Evolutionary conservation across 495 filamentous ascomycete genomes (phyloP).

Genomic region (Hypoxylon perforatum): DNA sequence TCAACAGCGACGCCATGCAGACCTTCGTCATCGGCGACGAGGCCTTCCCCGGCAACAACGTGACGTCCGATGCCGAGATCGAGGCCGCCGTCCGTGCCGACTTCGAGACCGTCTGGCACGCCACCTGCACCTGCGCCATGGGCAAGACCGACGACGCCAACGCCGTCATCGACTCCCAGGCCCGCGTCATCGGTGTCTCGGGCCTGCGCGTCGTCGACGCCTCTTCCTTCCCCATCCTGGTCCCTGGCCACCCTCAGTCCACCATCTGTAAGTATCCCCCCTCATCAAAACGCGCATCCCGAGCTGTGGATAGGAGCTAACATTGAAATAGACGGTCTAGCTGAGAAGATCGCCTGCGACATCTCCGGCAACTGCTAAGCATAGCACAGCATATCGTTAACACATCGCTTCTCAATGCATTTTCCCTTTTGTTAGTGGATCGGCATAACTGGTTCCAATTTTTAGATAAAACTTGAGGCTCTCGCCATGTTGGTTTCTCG

Average conservation of each 20-base stretch:
- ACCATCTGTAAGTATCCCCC: slow-evolving; percentile 53
- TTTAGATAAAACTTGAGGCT: neutral
- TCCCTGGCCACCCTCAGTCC: slow-evolving; percentile 64
- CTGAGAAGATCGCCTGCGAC: slow-evolving; percentile 53
- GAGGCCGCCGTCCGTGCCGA: slow-evolving; percentile 52
- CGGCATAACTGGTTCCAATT: neutral
- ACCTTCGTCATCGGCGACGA: slow-evolving; percentile 59
- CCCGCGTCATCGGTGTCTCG: slow-evolving; percentile 63
- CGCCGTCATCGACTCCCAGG: slow-evolving; percentile 62
- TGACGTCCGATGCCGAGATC: slow-evolving; percentile 65
- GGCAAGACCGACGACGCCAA: slow-evolving; percentile 55
- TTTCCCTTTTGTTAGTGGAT: neutral
- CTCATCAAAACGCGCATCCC: slow-evolving; percentile 25
- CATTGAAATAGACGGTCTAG: slow-evolving; percentile 42
- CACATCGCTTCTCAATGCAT: neutral
- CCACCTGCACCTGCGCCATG: slow-evolving; percentile 67
- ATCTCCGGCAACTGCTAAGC: slow-evolving; percentile 35
- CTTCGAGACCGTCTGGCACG: slow-evolving; percentile 62
- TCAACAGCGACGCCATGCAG: slow-evolving; percentile 17
- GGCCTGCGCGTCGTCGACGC: slow-evolving; percentile 69
- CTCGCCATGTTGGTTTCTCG: neutral
- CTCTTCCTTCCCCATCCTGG: slow-evolving; percentile 65
- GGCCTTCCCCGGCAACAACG: slow-evolving; percentile 56
- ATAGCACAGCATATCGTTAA: too few species aligned
- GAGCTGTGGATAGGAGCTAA: slow-evolving; percentile 30